phyloP scores from a whole-genome alignment of 148 eudicot species.

The Vaccinium vitisidaea region DNA sequence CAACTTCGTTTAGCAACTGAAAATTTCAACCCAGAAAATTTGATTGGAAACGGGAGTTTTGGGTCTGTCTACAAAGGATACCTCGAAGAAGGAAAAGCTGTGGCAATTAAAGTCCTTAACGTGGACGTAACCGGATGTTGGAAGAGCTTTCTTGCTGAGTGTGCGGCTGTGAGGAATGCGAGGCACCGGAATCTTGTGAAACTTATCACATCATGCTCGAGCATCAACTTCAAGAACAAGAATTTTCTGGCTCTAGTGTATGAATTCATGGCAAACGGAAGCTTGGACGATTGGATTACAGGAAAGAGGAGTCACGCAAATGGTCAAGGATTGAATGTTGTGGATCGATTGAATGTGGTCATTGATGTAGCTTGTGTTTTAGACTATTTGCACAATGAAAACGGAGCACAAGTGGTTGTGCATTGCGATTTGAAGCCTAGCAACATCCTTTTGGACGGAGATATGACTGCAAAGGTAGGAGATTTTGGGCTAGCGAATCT shows the following conservation, averaged over 20 bases:
- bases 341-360: slow-evolving; percentile 38
- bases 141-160: slow-evolving; percentile 36
- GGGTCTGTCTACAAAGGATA: slow-evolving; percentile 35
- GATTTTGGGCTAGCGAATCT: slow-evolving; percentile 69
- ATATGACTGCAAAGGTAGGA: slow-evolving; percentile 60
- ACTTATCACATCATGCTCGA: slow-evolving; percentile 36
- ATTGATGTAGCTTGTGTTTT: slow-evolving; percentile 59
- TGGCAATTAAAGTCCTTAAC: slow-evolving; percentile 40
- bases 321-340: slow-evolving; percentile 33
- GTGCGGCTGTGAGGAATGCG: slow-evolving; percentile 25
- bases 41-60: slow-evolving; percentile 31
- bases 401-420: slow-evolving; percentile 43
- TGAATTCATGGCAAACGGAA: slow-evolving; percentile 39
- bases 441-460: slow-evolving; percentile 54
- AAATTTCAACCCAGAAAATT: slow-evolving; percentile 12
- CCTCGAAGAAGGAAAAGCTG: not conserved
- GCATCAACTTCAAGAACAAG: slow-evolving; percentile 25
- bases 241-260: slow-evolving; percentile 38
- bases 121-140: slow-evolving; percentile 6
- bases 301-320: slow-evolving; percentile 29
- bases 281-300: slow-evolving; percentile 38
- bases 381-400: slow-evolving; percentile 55
- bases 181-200: slow-evolving; percentile 44
- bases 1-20: slow-evolving; percentile 16
- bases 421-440: slow-evolving; percentile 78